Evolutionary conservation across 2,329 filamentous ascomycete genomes (phyloP).

Genomic region (Hypoxylon rubiginosum): DNA sequence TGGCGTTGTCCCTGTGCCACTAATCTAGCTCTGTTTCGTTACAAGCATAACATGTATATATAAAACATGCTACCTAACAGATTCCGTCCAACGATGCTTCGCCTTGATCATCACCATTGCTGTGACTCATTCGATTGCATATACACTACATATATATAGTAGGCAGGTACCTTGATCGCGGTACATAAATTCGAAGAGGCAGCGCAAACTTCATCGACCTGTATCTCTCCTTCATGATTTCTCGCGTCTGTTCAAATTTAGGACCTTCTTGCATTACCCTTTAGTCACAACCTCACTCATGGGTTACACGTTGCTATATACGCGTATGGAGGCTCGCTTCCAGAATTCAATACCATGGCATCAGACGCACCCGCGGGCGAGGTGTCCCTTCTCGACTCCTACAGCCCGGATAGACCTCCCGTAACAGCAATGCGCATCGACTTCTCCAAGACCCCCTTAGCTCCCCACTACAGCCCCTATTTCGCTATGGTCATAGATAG

Average conservation of each 20-base stretch:
- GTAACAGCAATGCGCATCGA: conserved; percentile 40
- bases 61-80: background rate
- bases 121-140: background rate
- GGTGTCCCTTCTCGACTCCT: conserved; percentile 31
- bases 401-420: conserved; percentile 25
- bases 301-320: background rate
- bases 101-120: background rate
- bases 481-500: conserved; percentile 49
- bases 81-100: background rate
- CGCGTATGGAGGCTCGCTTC: background rate
- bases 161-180: too few relatives aligned
- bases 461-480: conserved; percentile 43
- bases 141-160: background rate
- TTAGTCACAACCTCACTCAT: conserved; percentile 7
- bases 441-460: conserved; percentile 43
- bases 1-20: background rate
- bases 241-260: background rate
- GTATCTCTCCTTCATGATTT: background rate
- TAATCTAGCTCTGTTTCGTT: background rate
- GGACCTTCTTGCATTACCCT: background rate
- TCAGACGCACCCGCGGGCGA: conserved; percentile 24
- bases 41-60: background rate
- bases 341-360: conserved; percentile 37
- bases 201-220: background rate
- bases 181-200: too few relatives aligned